Percentiles rank a stretch among this genome's conserved stretches.
These are phyloP conservation scores for Jaltomata sinuosa DNA, from an alignment of 257 asterid species.

Conservation along the genomic window DNA sequence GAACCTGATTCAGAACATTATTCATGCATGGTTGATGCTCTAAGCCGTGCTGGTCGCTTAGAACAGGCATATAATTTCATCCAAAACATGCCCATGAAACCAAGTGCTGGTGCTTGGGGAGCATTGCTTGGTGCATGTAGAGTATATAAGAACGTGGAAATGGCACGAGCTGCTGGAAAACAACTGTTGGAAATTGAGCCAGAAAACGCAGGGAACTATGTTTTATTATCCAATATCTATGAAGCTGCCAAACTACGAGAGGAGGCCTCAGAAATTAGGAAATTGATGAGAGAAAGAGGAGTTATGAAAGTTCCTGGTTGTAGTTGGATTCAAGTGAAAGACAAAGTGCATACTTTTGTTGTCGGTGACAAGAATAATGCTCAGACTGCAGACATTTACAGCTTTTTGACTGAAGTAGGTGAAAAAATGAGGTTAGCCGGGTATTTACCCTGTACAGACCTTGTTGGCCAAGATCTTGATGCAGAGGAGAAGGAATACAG, in stretches of 20 bases:
- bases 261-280: constrained; percentile 55
- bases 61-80: constrained; percentile 53
- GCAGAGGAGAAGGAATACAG: constrained; percentile 60
- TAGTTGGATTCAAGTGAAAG: constrained; percentile 64
- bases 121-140: constrained; percentile 72
- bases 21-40: constrained; percentile 61
- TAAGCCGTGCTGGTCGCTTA: constrained; percentile 65
- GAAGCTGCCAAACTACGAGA: constrained; percentile 52
- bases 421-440: constrained; percentile 52
- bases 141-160: constrained; percentile 40
- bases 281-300: constrained; percentile 61
- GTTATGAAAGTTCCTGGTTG: constrained; percentile 58
- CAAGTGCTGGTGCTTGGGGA: constrained; percentile 69
- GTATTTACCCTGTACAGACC: constrained; percentile 40
- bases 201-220: constrained; percentile 59
- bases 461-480: constrained; percentile 60
- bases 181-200: constrained; percentile 53
- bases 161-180: constrained; percentile 49
- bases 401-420: constrained; percentile 43
- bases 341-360: constrained; percentile 44
- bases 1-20: constrained; percentile 61
- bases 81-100: constrained; percentile 46
- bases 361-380: constrained; percentile 43
- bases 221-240: constrained; percentile 49
- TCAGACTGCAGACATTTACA: constrained; percentile 24